Evolutionary conservation across 768 basidiomycete species (phyloP).

Genomic region (Grammothele lineata): DNA sequence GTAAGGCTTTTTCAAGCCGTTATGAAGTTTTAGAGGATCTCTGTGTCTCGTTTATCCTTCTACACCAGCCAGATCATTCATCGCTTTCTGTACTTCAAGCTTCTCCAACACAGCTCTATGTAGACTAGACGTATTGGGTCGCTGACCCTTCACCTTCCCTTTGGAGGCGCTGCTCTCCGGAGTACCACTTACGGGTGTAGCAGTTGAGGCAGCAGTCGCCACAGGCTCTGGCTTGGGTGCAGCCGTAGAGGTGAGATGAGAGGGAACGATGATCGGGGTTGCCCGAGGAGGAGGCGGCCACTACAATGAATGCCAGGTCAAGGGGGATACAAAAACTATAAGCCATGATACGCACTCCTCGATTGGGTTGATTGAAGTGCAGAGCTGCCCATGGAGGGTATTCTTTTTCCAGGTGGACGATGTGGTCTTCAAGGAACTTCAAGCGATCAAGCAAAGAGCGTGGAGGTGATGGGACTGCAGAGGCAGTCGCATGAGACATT

Average conservation of each 20-base stretch:
- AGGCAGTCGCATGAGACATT: background rate
- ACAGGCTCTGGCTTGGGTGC: background rate
- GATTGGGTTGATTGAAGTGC: constrained; percentile 83
- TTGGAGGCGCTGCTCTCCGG: constrained; percentile 13
- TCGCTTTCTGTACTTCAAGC: constrained; percentile 70
- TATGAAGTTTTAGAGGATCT: too few relatives aligned
- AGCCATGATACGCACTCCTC: constrained; percentile 52
- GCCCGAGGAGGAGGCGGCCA: constrained; percentile 82
- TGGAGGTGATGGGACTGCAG: constrained; percentile 66
- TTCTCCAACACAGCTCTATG: constrained; percentile 73
- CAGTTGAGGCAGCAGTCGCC: too few relatives aligned
- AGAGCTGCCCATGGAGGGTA: constrained; percentile 86
- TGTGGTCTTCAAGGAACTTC: constrained; percentile 71
- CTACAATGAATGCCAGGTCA: constrained; percentile 31
- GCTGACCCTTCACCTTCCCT: constrained; percentile 21
- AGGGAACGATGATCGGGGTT: constrained; percentile 75
- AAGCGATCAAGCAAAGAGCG: constrained; percentile 60
- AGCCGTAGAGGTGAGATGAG: constrained; percentile 44
- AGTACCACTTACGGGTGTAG: too few relatives aligned
- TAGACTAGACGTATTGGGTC: constrained; percentile 54
- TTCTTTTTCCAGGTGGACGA: constrained; percentile 72
- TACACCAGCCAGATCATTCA: constrained; percentile 39
- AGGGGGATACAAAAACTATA: background rate
- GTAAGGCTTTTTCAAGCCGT: too few relatives aligned
- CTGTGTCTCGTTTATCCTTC: constrained; percentile 3